Base-by-base conservation (phyloP, 352 stramenopile species). In the Pythium dissotocum region DNA sequence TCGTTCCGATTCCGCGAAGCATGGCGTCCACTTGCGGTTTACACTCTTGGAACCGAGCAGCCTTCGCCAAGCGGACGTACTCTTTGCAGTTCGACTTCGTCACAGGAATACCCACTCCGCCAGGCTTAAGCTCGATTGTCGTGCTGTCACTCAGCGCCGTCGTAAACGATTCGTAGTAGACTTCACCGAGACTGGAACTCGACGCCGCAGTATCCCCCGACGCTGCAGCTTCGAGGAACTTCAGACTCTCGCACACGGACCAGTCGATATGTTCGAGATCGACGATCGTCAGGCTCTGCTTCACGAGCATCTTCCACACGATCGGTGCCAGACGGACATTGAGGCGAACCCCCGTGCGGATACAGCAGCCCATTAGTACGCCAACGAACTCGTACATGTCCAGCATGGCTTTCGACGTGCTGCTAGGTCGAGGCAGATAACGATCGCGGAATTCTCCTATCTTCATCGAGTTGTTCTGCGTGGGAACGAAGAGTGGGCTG, bases 251-350 rank as follows among this genome's bases (percentile, higher is more conserved):
- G 16, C 70, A 77, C 18, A 77, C 40, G 0, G 70, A 79, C 63
- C 67, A 71, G 48, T 90, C 83, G 28, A 94, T 77, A 52, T 77
- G 81, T 35, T 91, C 79, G 0, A 94, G 67, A 44, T 94, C 86
- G 4, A 77, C 63, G 8, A 86, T 72, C 14, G 75, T 60, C 4
- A 91, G 65, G n/a, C 70, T 89, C 58, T 94, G 83, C 42, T 90
- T 87, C 33, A 92, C 86, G 3, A 94, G 57, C 74, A 90, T 79
- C 61, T 94, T 94, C 86, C 86, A 94, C 38, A 92, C 77, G 16
- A 92, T 75, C 18, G 86, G 86, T 6, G 86, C 84, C 33, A 94
- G 55, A 24, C 83, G 83, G 46, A 94, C 71, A 32, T 91, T 91
- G 35, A 94, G 67, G 4, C 83, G 77, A 21, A 94, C 86, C 0